Base-by-base conservation (phyloP, 2,329 filamentous ascomycete species). In the Sphaerulina musiva region DNA sequence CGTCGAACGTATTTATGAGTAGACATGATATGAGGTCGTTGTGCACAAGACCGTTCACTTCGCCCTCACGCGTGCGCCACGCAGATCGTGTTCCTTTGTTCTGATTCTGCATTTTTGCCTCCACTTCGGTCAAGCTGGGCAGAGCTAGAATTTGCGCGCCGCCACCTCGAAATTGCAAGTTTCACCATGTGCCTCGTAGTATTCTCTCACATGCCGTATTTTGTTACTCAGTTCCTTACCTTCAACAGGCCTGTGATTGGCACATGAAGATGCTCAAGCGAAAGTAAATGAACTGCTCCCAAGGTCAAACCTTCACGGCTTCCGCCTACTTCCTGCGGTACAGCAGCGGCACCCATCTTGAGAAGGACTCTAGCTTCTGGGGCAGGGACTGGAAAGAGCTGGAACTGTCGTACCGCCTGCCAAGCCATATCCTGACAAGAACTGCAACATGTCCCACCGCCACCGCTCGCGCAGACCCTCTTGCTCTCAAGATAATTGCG, bases 401-500 rank as follows among this genome's bases (percentile, higher is more conserved):
- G 32, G 8, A 29, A 8, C 46, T 14, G n/a, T 38, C 26, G 11
- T 23, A 5, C 41, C 40, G 40, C 40, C n/a, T 42, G 42, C 20
- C 42, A 44, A 44, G 42, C 42, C 11, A 44, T 44, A 44, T 26
- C 40, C 40, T 39, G 14, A n/a, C 40, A 42, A 29, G 23, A 45
- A 51, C 20, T 46, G 49, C 40, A 49, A n/a, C 23, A 65, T 66
- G 64, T 66, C 63, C 8, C 59, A 62, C 34, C 46, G 51, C 20
- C 41, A 51, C 26, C 49, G 38, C 23, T 50, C 39, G 10, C 56
- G 56, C 41, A 45, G 57, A 23, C 62, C 63, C 14, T 55, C 57
- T 12, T 69, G 67, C 45, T 59, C 59, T 8, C 55, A 66, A 46
- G 64, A 67, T 43, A 79, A 80, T 64, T 95, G 89, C 68, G 84